Evolutionary conservation across 768 basidiomycete genomes (phyloP), one percentile per base, ranked within the genome.

Genomic region (Melanogaster broomeanus): DNA sequence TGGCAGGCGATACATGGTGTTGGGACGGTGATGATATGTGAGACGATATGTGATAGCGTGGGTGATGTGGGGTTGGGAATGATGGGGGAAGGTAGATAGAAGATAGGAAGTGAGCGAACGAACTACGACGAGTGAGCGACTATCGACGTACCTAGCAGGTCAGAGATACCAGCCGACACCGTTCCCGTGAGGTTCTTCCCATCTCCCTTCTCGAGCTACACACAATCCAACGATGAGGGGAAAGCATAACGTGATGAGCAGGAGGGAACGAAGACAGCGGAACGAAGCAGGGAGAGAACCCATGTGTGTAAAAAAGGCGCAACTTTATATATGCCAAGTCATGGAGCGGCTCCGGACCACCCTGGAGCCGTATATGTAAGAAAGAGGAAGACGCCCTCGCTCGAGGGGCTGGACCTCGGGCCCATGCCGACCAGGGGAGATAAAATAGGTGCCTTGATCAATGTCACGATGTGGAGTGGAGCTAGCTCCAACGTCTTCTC

Each of bases 121-220:
- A 9, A 35, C 12, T 35, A 19, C 6, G 31, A 27, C 6, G 42
- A n/a, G 3, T 1, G 35, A 15, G 24, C 8, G 5, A 11, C n/a
- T 31, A 16, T 16, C 21, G 24, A 61, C 82, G 34, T 60, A 93
- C 92, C 87, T 18, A 95, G 75, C 24, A 97, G 76, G 67, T 92
- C 94, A n/a, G 76, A 72, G 31, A 95, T 70, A 0, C 93, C 93
- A 12, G 83, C 75, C 0, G 79, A 78, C 11, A 93, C 81, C 11
- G 66, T 80, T 6, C 80, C 93, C 6, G 74, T 68, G 35, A 90
- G 64, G 45, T 79, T 76, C 59, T 85, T 78, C 60, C 84, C 85
- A 8, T 87, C 85, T 0, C 79, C 77, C 13, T 76, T 86, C 59
- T 92, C 88, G n/a, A 89, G 68, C 84, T 87, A 59, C 6, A 35